Conservation (phyloP, 1,139 yeast genomes). For the Nakaseomyces uthaithaninus region DNA sequence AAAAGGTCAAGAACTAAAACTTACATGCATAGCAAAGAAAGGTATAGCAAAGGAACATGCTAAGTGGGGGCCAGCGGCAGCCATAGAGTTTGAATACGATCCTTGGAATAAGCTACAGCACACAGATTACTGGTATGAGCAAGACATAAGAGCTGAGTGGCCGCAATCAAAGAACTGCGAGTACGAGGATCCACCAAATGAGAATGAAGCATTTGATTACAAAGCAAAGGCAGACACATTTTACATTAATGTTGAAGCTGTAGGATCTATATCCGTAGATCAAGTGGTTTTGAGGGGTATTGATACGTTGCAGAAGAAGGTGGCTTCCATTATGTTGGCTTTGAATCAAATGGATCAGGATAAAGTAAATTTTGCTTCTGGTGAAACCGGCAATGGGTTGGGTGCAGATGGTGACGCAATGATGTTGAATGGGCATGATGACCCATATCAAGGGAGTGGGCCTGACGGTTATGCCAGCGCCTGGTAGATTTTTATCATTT, state of each 20-base stretch:
- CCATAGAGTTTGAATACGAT: constrained; percentile 96
- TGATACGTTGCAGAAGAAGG: constrained; percentile 75
- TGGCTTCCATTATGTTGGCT: constrained; percentile 83
- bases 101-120: constrained; percentile 98
- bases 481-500: constrained; percentile 18
- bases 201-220: constrained; percentile 81
- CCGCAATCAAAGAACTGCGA: constrained; percentile 81
- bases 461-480: constrained; percentile 28
- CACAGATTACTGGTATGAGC: constrained; percentile 95
- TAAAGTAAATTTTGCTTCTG: constrained; percentile 42
- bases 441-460: constrained; percentile 37
- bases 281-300: constrained; percentile 82
- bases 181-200: constrained; percentile 93
- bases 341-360: constrained; percentile 49
- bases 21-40: constrained; percentile 92
- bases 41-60: constrained; percentile 99
- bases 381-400: constrained; percentile 42
- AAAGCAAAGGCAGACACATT: constrained; percentile 72
- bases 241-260: constrained; percentile 85
- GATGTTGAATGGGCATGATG: constrained; percentile 37
- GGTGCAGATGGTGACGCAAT: constrained; percentile 32
- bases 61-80: constrained; percentile 96
- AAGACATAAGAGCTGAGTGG: constrained; percentile 85
- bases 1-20: constrained; percentile 82
- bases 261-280: constrained; percentile 81